Base-by-base conservation (phyloP, 2,329 filamentous ascomycete species). In the Colletotrichum navitas region DNA sequence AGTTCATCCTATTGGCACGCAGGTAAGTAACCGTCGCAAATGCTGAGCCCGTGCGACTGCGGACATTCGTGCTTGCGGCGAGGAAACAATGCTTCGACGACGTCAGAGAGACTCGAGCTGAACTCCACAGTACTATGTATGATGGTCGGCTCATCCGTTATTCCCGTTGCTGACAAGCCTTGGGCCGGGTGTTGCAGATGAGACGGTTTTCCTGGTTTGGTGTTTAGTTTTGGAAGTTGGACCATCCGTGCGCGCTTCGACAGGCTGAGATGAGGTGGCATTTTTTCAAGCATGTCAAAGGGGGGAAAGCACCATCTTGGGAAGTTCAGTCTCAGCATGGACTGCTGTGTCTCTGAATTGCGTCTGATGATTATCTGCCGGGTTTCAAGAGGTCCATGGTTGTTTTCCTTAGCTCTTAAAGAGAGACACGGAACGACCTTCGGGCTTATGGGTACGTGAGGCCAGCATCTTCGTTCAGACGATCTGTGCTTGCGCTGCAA, bases 191-290 rank as follows among this genome's bases (percentile, higher is more conserved):
- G 49, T 32, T 32, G 49, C 36, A 32, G 26, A 26, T 45, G 24
- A 32, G 39, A 54, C 29, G 39, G 11, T 51, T 26, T 56, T 21
- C 34, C 41, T 24, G 39, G 11, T 34, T 32, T 21, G 26, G 6
- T 56, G 26, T 36, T 51, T 52, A 39, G 24, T 12, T 29, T 34
- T 45, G 34, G 55, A 58, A 43, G 12, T 45, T 47, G 55, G 45
- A 39, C 39, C 59, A 54, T 63, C 69, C 59, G 65, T 72, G 69
- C 69, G 59, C 60, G 47, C n/a, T 29, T 21, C 18, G 41, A 24
- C 41, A 41, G 24, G 55, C 47, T 29, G 43, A 41, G 39, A 61
- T 51, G 52, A 43, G 29, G 51, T 29, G 65, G 36, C 14, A 49
- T 39, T n/a, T 36, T 39, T 59, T 21, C 6, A 29, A 47, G 66